Conservation (phyloP, 2,329 filamentous ascomycete genomes). For the Fusarium aywerte region DNA sequence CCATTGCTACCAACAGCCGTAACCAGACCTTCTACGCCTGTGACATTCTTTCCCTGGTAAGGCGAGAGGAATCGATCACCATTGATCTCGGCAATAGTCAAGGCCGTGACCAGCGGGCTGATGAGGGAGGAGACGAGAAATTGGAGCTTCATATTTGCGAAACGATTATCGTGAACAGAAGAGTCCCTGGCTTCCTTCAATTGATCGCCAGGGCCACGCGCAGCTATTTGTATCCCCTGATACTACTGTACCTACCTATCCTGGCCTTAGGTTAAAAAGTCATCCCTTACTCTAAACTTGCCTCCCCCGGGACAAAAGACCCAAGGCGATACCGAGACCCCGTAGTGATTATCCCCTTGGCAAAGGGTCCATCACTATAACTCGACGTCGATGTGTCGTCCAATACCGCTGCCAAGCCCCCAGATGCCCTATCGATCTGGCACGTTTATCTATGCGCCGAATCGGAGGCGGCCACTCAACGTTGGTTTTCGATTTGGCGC, state of each 20-base stretch:
- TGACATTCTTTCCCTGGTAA: constrained; percentile 65
- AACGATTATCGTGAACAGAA: neutral
- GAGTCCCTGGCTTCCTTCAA: constrained; percentile 4
- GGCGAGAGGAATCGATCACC: constrained; percentile 72
- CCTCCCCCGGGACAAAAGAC: constrained; percentile 17
- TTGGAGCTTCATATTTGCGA: constrained; percentile 46
- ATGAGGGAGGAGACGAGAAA: constrained; percentile 45
- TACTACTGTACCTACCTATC: constrained; percentile 19
- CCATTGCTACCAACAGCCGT: constrained; percentile 71
- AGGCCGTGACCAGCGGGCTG: constrained; percentile 48
- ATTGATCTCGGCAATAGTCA: constrained; percentile 72
- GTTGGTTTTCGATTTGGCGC: constrained; percentile 11
- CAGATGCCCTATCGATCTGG: constrained; percentile 44
- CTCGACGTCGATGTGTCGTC: neutral
- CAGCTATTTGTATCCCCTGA: constrained; percentile 37
- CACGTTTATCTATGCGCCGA: constrained; percentile 45
- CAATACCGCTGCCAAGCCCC: constrained; percentile 23
- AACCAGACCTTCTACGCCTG: constrained; percentile 70
- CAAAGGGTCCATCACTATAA: constrained; percentile 23
- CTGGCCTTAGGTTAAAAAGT: neutral
- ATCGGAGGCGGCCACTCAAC: constrained; percentile 35
- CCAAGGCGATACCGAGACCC: constrained; percentile 35
- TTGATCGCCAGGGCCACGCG: constrained; percentile 5
- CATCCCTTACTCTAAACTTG: neutral
- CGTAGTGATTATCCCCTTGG: constrained; percentile 14